Percentiles rank a stretch among this genome's conserved stretches.
These are phyloP conservation scores for Exophiala mesophila DNA, from an alignment of 2,329 filamentous ascomycete species.

Conservation along the genomic window DNA sequence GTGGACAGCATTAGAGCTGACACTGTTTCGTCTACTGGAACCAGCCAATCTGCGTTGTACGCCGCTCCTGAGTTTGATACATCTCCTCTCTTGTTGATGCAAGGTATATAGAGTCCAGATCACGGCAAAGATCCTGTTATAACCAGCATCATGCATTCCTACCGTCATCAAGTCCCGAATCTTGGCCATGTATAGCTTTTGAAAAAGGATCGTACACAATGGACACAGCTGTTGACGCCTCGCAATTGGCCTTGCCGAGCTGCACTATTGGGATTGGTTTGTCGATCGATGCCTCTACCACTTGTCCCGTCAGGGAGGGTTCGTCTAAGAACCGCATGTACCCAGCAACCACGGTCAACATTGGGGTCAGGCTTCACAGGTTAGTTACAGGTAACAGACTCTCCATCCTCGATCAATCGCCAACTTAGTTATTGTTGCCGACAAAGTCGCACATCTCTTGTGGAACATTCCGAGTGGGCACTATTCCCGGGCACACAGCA, in stretches of 20 bases:
- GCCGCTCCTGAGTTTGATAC: too few relatives aligned
- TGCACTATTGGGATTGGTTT: constrained; percentile 2
- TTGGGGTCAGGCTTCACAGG: constrained; percentile 35
- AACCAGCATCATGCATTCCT: too few relatives aligned
- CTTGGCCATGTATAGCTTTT: constrained; percentile 41
- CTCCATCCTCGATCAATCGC: too few relatives aligned
- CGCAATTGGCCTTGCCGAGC: constrained; percentile 6
- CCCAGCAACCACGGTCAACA: constrained; percentile 42
- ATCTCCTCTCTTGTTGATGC: too few relatives aligned
- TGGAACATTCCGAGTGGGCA: constrained; percentile 44
- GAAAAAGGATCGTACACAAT: constrained; percentile 49
- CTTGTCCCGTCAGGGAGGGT: constrained; percentile 39
- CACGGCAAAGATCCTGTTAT: too few relatives aligned
- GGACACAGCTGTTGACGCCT: constrained; percentile 38
- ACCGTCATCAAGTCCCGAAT: too few relatives aligned
- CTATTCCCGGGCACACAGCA: constrained; percentile 45
- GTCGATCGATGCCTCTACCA: constrained; percentile 34
- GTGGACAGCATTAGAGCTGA: neutral
- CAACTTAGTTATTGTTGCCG: constrained; percentile 29
- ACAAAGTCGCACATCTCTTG: constrained; percentile 42
- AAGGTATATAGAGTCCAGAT: too few relatives aligned
- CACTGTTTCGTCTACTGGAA: neutral
- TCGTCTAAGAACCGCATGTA: constrained; percentile 46
- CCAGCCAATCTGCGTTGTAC: too few relatives aligned
- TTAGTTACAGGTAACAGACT: neutral